Percentiles rank a stretch among this genome's conserved stretches.
phyloP scores from a whole-genome alignment of 2,329 filamentous ascomycete genomes.

The Talaromyces marneffei region DNA sequence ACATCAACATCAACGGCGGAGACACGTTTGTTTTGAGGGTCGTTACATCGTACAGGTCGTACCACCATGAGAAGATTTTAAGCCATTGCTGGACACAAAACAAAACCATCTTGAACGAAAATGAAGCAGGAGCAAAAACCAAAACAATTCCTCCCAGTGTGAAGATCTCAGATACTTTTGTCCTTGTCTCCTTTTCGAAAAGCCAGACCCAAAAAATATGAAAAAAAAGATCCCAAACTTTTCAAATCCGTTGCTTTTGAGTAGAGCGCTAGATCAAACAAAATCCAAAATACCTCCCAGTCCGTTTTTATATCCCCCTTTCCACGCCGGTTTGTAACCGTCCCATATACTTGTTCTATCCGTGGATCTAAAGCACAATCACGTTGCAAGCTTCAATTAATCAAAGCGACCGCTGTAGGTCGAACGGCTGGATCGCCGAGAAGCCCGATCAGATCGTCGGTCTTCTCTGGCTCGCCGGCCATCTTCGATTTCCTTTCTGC shows the following conservation, averaged over 20 bases:
- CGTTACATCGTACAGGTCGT: slow-evolving; percentile 34
- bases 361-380: not conserved
- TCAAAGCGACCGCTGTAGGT: slow-evolving; percentile 28
- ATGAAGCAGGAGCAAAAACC: slow-evolving; percentile 10
- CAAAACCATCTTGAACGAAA: slow-evolving; percentile 10
- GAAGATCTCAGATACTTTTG: slow-evolving; percentile 12
- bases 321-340: not conserved
- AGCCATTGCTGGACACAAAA: slow-evolving; percentile 12
- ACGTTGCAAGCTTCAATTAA: slow-evolving; percentile 9
- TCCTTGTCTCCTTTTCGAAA: slow-evolving; percentile 13
- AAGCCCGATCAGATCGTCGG: slow-evolving; percentile 32
- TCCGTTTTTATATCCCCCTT: not conserved
- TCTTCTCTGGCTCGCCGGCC: slow-evolving; percentile 29
- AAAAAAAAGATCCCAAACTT: slow-evolving; percentile 12
- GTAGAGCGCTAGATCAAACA: not conserved
- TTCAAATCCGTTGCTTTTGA: slow-evolving; percentile 10
- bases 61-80: slow-evolving; percentile 21
- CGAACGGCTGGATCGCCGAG: slow-evolving; percentile 35
- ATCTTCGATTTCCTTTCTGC: slow-evolving; percentile 30
- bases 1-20: slow-evolving; percentile 10
- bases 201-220: slow-evolving; percentile 17
- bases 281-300: slow-evolving; percentile 10
- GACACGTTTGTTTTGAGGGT: slow-evolving; percentile 25
- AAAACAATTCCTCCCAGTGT: slow-evolving; percentile 20
- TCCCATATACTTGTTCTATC: not conserved